These are phyloP conservation scores for Moesziomyces sp. DNA, from an alignment of 1,284 basidiomycete species.

Conservation along the genomic window DNA sequence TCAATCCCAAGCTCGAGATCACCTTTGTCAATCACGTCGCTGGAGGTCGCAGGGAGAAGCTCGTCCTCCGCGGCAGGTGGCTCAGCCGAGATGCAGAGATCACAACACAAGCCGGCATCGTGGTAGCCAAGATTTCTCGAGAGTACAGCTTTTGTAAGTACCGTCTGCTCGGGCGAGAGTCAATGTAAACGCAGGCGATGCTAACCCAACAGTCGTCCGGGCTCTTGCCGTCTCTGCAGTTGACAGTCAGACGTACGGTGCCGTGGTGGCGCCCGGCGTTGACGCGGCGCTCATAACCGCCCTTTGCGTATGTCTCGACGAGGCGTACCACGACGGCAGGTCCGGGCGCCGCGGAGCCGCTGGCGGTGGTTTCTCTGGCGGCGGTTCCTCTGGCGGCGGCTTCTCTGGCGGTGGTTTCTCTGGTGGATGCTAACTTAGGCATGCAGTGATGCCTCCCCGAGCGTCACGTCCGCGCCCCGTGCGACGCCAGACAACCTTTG, in stretches of 20 bases:
- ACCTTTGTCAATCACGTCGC: constrained; percentile 36
- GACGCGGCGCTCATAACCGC: constrained; percentile 69
- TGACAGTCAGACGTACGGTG: constrained; percentile 61
- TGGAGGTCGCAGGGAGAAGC: constrained; percentile 16
- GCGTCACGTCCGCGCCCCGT: no score
- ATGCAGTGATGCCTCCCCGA: no score
- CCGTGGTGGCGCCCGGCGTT: constrained; percentile 69
- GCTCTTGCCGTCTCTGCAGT: constrained; percentile 8
- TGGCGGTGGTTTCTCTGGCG: no score
- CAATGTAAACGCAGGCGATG: no score
- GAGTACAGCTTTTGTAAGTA: constrained; percentile 40
- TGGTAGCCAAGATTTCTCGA: constrained; percentile 36
- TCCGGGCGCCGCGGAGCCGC: no score
- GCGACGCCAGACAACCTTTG: no score
- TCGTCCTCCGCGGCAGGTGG: constrained; percentile 30
- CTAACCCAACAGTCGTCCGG: no score
- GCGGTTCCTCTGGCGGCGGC: no score
- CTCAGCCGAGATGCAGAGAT: constrained; percentile 32
- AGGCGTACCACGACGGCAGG: constrained; percentile 29
- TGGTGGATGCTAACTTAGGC: no score
- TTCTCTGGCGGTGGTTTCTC: no score
- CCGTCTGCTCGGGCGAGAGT: no score
- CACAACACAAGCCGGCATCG: constrained; percentile 25
- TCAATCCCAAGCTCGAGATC: constrained; percentile 36
- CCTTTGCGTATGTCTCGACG: constrained; percentile 69